Percentiles rank a stretch among this genome's conserved stretches.
Evolutionary conservation across 1,284 basidiomycete genomes (phyloP).

Genomic region (Cutaneotrichosporon cavernicola): DNA sequence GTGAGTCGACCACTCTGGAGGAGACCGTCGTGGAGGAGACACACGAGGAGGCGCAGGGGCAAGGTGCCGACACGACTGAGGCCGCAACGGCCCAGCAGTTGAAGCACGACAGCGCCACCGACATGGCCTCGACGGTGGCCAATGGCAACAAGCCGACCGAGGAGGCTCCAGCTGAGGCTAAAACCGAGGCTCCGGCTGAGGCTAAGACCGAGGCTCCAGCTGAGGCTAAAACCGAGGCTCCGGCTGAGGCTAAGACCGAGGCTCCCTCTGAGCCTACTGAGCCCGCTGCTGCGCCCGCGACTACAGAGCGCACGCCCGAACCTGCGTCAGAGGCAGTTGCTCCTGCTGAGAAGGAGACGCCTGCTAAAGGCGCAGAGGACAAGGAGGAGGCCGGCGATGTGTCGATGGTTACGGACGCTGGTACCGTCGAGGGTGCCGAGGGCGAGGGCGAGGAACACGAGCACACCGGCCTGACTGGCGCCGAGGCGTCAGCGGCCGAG

Average conservation of each 20-base stretch:
- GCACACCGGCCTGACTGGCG: slow-evolving; percentile 15
- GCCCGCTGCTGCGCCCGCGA: slow-evolving; percentile 5
- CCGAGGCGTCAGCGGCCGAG: slow-evolving; percentile 29
- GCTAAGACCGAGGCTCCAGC: slow-evolving; percentile 20
- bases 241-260: slow-evolving; percentile 21
- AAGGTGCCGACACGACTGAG: slow-evolving; percentile 49
- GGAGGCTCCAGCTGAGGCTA: slow-evolving; percentile 11
- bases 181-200: too few relatives aligned
- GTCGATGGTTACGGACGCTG: slow-evolving; percentile 37
- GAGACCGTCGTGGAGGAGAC: slow-evolving; percentile 34
- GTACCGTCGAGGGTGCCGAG: slow-evolving; percentile 11
- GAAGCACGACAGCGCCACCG: slow-evolving; percentile 21
- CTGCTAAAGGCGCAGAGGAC: slow-evolving; percentile 12
- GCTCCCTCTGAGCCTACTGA: slow-evolving; percentile 12
- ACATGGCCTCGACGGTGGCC: slow-evolving; percentile 6
- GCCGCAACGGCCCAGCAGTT: slow-evolving; percentile 22
- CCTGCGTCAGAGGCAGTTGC: slow-evolving; percentile 42
- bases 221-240: too few relatives aligned
- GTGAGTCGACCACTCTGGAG: slow-evolving; percentile 49
- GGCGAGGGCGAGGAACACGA: slow-evolving; percentile 3
- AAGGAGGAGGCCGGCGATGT: slow-evolving; percentile 31
- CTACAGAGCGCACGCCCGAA: slow-evolving; percentile 38
- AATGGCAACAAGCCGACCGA: slow-evolving; percentile 11
- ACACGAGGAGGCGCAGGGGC: slow-evolving; percentile 43
- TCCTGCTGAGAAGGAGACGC: slow-evolving; percentile 55